Conservation (phyloP, 768 basidiomycete species). For the Dioszegia crocea region DNA sequence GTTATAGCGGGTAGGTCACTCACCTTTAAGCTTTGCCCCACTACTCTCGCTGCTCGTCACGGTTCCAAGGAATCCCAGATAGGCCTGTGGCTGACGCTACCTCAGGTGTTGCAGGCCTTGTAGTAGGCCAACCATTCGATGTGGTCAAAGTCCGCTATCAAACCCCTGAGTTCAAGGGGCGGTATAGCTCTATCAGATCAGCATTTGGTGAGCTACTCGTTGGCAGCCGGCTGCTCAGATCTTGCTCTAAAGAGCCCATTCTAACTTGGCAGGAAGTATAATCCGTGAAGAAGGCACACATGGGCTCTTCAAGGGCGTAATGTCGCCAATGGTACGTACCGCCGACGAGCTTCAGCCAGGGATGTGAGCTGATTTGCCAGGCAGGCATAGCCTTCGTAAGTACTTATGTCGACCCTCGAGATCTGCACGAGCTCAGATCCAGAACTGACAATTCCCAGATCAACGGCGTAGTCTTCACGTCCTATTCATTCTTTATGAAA, state of each 20-base stretch:
- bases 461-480: slow-evolving; percentile 81
- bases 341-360: not conserved
- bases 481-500: slow-evolving; percentile 74
- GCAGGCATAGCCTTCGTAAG: slow-evolving; percentile 48
- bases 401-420: not conserved
- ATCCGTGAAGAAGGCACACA: slow-evolving; percentile 43
- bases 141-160: slow-evolving; percentile 55
- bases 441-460: slow-evolving; percentile 24
- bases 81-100: not conserved
- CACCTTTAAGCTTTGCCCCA: no score
- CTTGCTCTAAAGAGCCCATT: not conserved
- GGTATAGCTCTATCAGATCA: slow-evolving; percentile 40
- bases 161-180: slow-evolving; percentile 40
- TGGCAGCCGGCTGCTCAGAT: not conserved
- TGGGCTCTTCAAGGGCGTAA: slow-evolving; percentile 50
- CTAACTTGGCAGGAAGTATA: slow-evolving; percentile 30
- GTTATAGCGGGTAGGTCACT: slow-evolving; percentile 58
- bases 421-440: no score
- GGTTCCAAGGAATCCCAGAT: not conserved
- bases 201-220: slow-evolving; percentile 39
- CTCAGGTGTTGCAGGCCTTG: slow-evolving; percentile 61
- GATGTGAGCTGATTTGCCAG: slow-evolving; percentile 16
- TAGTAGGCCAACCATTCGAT: slow-evolving; percentile 75
- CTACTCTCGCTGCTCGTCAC: no score
- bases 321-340: slow-evolving; percentile 68